Percentiles rank a stretch among this genome's conserved stretches.
phyloP scores from a whole-genome alignment of 306 rosid genomes.

The Dryas alaskensis region DNA sequence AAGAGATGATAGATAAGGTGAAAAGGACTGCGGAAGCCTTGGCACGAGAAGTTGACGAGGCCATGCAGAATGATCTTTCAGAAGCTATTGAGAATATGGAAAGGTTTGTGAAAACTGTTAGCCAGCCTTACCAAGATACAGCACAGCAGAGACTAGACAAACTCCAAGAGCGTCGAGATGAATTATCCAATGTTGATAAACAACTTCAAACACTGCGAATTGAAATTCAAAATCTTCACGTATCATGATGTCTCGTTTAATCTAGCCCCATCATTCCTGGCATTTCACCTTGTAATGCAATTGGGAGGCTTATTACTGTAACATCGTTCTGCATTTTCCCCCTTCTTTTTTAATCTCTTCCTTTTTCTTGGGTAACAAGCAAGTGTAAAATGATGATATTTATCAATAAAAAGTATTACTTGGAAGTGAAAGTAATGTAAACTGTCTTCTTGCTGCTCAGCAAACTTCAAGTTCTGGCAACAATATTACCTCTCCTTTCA shows the following conservation, averaged over 20 bases:
- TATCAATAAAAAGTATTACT: neutral
- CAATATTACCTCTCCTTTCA: neutral
- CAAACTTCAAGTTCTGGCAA: neutral
- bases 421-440: neutral
- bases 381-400: neutral
- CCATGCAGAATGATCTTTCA: constrained; percentile 79
- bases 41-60: constrained; percentile 74
- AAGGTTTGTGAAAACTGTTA: constrained; percentile 41
- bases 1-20: constrained; percentile 64
- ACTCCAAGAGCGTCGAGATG: constrained; percentile 57
- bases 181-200: constrained; percentile 57
- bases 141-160: constrained; percentile 67
- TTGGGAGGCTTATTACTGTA: neutral
- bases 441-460: neutral
- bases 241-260: constrained; percentile 36
- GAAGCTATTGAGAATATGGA: constrained; percentile 62
- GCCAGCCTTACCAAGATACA: constrained; percentile 75
- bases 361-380: neutral
- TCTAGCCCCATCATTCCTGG: neutral
- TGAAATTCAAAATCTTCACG: constrained; percentile 84
- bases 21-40: constrained; percentile 64
- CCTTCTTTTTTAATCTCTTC: neutral
- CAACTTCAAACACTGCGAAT: constrained; percentile 59
- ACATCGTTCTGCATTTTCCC: neutral
- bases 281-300: neutral